phyloP scores from a whole-genome alignment of 2,329 filamentous ascomycete genomes.

The Thielaviopsis euricoi region DNA sequence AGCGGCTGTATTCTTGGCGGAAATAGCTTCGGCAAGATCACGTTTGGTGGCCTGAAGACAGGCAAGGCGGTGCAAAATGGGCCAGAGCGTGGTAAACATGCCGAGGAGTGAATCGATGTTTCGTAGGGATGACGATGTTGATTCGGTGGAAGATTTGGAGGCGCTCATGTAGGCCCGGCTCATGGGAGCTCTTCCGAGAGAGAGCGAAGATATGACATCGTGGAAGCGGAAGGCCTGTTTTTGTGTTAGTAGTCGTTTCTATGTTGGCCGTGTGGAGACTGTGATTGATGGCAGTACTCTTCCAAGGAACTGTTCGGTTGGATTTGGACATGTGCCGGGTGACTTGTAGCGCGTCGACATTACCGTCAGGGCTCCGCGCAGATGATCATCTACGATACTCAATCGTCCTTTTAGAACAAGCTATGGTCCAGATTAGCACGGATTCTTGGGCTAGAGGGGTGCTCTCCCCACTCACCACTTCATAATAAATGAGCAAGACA shows the following conservation, averaged over 20 bases:
- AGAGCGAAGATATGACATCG: conserved; percentile 47
- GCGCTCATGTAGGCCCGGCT: conserved; percentile 28
- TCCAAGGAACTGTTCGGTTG: conserved; percentile 41
- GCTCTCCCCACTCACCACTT: conserved; percentile 33
- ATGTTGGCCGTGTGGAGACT: not conserved
- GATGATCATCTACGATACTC: conserved; percentile 42
- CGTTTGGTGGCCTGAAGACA: conserved; percentile 36
- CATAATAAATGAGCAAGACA: conserved; percentile 45
- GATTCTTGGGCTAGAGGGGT: not conserved
- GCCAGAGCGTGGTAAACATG: conserved; percentile 46
- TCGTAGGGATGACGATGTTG: conserved; percentile 28
- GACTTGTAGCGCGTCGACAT: conserved; percentile 24
- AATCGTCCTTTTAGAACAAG: conserved; percentile 42
- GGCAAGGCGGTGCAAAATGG: conserved; percentile 44
- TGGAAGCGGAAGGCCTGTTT: conserved; percentile 46
- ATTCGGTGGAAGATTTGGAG: conserved; percentile 30
- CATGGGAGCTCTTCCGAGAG: conserved; percentile 37
- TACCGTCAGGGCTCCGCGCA: conserved; percentile 45
- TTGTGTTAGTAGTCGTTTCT: too few species aligned
- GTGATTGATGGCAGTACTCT: conserved; percentile 27
- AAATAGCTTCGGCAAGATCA: conserved; percentile 30
- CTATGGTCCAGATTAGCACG: conserved; percentile 20
- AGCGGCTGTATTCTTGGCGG: conserved; percentile 25
- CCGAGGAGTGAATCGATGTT: conserved; percentile 43
- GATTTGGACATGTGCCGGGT: conserved; percentile 24